phyloP scores from a whole-genome alignment of 1,139 yeast genomes.

The Yamadazyma sp. region DNA sequence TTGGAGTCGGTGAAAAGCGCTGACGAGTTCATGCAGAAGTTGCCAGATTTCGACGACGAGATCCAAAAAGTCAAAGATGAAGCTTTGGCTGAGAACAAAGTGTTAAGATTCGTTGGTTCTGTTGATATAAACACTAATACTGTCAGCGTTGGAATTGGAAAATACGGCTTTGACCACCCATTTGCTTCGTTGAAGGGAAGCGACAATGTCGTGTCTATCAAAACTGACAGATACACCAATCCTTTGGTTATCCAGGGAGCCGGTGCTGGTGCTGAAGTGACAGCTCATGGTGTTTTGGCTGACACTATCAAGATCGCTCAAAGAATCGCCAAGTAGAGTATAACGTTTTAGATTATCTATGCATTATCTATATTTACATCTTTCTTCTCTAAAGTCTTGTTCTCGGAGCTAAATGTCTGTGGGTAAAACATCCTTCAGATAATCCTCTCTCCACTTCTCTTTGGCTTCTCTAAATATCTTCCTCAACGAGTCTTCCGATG shows the following conservation, averaged over 20 bases:
- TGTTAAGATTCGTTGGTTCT: slow-evolving; percentile 88
- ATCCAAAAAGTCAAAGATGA: slow-evolving; percentile 74
- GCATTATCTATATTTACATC: slow-evolving; percentile 1
- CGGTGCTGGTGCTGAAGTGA: slow-evolving; percentile 98
- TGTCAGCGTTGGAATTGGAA: slow-evolving; percentile 85
- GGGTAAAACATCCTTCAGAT: slow-evolving; percentile 18
- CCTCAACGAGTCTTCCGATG: slow-evolving; percentile 46
- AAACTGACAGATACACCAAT: slow-evolving; percentile 85
- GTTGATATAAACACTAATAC: slow-evolving; percentile 70
- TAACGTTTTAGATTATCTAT: too few species aligned
- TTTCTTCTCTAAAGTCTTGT: background rate
- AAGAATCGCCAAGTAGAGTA: slow-evolving; percentile 50
- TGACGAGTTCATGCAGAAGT: slow-evolving; percentile 73
- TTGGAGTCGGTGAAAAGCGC: slow-evolving; percentile 74
- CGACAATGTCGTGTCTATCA: slow-evolving; percentile 91
- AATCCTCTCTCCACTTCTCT: slow-evolving; percentile 42
- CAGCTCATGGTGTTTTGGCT: slow-evolving; percentile 97
- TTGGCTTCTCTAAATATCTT: slow-evolving; percentile 61
- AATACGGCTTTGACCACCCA: slow-evolving; percentile 85
- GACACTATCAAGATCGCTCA: slow-evolving; percentile 90
- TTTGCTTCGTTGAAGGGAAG: slow-evolving; percentile 95
- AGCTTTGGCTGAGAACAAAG: slow-evolving; percentile 83
- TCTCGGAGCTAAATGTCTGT: slow-evolving; percentile 13
- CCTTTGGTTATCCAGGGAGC: slow-evolving; percentile 98
- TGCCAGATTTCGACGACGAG: slow-evolving; percentile 81